Conservation (phyloP, 1,284 basidiomycete genomes). For the Ceratobasidium sp. region DNA sequence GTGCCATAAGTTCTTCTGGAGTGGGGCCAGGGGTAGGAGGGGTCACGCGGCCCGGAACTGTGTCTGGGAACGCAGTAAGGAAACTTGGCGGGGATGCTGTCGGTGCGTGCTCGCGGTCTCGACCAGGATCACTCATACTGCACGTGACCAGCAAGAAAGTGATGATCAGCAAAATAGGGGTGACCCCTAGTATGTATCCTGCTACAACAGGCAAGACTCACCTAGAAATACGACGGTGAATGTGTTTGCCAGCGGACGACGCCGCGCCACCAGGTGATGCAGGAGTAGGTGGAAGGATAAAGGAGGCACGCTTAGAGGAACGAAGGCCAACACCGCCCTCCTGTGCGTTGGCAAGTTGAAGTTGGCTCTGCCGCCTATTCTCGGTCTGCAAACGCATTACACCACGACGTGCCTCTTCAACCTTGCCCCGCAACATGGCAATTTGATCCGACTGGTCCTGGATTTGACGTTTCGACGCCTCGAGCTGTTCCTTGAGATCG, state of each 20-base stretch:
- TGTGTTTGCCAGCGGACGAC: slow-evolving; percentile 57
- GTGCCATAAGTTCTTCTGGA: slow-evolving; percentile 61
- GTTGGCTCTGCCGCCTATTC: slow-evolving; percentile 70
- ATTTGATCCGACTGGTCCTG: slow-evolving; percentile 57
- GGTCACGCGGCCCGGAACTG: slow-evolving; percentile 9
- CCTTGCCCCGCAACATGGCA: slow-evolving; percentile 79
- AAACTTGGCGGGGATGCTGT: slow-evolving; percentile 24
- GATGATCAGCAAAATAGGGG: slow-evolving; percentile 41
- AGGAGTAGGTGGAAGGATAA: slow-evolving; percentile 54
- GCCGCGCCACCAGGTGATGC: slow-evolving; percentile 68
- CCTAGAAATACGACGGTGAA: slow-evolving; percentile 69
- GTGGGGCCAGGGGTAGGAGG: slow-evolving; percentile 28
- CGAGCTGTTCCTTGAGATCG: slow-evolving; percentile 31
- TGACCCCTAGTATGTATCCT: slow-evolving; percentile 20
- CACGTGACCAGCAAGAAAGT: slow-evolving; percentile 30
- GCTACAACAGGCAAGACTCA: not conserved
- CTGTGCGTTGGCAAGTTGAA: slow-evolving; percentile 54
- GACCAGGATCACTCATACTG: slow-evolving; percentile 47
- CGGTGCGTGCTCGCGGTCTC: not conserved
- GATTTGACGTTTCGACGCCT: slow-evolving; percentile 11
- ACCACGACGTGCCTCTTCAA: slow-evolving; percentile 90
- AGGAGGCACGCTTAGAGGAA: slow-evolving; percentile 74
- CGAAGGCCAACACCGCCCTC: slow-evolving; percentile 56
- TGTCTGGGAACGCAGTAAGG: slow-evolving; percentile 34
- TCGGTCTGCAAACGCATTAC: slow-evolving; percentile 92